Percentiles rank a stretch among this genome's conserved stretches.
Conservation (phyloP, 495 filamentous ascomycete genomes). For the Recurvomyces mirabilis region DNA sequence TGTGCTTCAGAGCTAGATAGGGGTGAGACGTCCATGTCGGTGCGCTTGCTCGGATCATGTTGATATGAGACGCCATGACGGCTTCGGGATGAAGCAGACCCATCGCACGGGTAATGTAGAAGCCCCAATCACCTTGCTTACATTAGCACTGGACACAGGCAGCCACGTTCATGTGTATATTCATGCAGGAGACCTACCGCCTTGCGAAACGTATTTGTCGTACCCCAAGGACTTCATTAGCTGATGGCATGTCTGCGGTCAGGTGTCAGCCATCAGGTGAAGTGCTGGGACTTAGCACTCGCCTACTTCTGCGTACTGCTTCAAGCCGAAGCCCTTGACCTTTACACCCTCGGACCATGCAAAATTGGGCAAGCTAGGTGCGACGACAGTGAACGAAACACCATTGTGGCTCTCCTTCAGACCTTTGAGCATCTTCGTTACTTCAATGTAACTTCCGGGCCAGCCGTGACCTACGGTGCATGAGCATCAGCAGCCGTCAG, state of each 20-base stretch:
- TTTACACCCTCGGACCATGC: constrained; percentile 50
- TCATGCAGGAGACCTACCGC: too few species aligned
- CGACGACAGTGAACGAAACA: constrained; percentile 57
- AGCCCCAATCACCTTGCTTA: constrained; percentile 64
- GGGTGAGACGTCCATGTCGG: constrained; percentile 33
- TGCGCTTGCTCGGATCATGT: constrained; percentile 38
- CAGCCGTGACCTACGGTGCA: constrained; percentile 19
- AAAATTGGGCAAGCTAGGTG: constrained; percentile 61
- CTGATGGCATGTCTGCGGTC: constrained; percentile 31
- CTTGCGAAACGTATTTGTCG: constrained; percentile 52
- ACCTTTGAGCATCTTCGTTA: constrained; percentile 48
- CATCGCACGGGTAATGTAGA: constrained; percentile 47
- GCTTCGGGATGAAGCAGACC: constrained; percentile 44
- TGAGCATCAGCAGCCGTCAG: too few species aligned
- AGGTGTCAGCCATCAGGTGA: constrained; percentile 20
- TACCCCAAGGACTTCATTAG: constrained; percentile 63
- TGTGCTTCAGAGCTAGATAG: constrained; percentile 35
- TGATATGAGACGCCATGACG: constrained; percentile 54
- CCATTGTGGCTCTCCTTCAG: constrained; percentile 35
- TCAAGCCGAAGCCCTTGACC: constrained; percentile 45
- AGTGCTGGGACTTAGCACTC: too few species aligned
- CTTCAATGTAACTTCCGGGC: constrained; percentile 60
- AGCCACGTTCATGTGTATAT: too few species aligned
- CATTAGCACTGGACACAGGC: too few species aligned
- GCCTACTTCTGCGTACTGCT: constrained; percentile 42